Conservation (phyloP, 352 stramenopile species). For the Poterioochromonas sp. region DNA sequence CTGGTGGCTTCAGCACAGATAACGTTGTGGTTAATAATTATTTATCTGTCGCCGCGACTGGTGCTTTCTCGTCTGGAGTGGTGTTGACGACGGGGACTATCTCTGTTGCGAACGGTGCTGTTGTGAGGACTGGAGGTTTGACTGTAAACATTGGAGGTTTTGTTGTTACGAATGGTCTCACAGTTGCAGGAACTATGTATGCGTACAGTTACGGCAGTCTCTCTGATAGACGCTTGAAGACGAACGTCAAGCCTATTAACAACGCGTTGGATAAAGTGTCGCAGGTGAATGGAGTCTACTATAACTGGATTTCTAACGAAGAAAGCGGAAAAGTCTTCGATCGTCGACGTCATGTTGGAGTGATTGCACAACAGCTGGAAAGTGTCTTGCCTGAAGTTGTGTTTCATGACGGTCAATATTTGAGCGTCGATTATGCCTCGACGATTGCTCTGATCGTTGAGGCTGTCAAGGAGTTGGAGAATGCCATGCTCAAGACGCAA, state of each 20-base stretch:
- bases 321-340: background rate
- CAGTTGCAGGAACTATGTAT: background rate
- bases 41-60: too few species aligned
- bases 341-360: background rate
- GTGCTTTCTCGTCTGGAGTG: too few species aligned
- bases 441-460: slow-evolving; percentile 8
- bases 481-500: too few species aligned
- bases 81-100: too few species aligned
- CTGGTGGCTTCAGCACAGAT: too few species aligned
- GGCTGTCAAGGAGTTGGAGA: slow-evolving; percentile 10
- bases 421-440: background rate
- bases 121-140: background rate
- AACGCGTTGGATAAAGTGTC: background rate
- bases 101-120: background rate
- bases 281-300: slow-evolving; percentile 15
- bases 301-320: slow-evolving; percentile 1
- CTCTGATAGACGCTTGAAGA: slow-evolving; percentile 17
- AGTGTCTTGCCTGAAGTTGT: background rate
- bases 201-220: background rate
- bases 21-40: too few species aligned
- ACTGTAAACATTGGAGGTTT: background rate
- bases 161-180: background rate
- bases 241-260: background rate
- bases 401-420: background rate
- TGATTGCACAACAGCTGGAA: slow-evolving; percentile 22